A percentile compares a stretch with the other conserved stretches of the same genome.
Conservation (phyloP, 2,329 filamentous ascomycete species). For the Claviceps pusilla region DNA sequence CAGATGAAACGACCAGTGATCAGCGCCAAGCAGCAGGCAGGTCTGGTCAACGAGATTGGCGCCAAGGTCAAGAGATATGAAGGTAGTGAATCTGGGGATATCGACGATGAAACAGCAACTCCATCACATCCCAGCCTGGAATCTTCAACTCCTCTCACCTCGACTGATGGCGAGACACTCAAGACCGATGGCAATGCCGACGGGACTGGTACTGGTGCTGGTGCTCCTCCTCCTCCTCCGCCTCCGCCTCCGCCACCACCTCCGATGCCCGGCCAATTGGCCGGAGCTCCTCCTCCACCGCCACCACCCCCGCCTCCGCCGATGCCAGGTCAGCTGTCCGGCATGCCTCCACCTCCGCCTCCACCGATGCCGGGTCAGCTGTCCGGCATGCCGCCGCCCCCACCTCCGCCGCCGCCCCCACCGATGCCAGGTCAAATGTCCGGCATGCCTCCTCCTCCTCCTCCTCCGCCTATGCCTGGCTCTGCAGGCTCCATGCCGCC, state of each 20-base stretch:
- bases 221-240: constrained; percentile 18
- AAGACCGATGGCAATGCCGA: constrained; percentile 40
- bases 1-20: constrained; percentile 59
- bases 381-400: constrained; percentile 17
- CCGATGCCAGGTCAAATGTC: constrained; percentile 29
- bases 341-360: constrained; percentile 24
- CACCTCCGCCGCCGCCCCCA: constrained; percentile 30
- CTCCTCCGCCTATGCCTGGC: constrained; percentile 26
- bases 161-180: constrained; percentile 43
- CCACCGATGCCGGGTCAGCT: constrained; percentile 31
- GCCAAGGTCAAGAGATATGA: constrained; percentile 61
- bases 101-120: constrained; percentile 51
- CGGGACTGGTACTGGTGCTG: constrained; percentile 23
- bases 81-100: constrained; percentile 57
- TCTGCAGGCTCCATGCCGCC: constrained; percentile 22
- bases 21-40: constrained; percentile 51
- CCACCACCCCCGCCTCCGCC: constrained; percentile 25
- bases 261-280: constrained; percentile 20
- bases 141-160: constrained; percentile 52
- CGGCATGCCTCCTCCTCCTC: constrained; percentile 5
- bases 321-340: constrained; percentile 25
- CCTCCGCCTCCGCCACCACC: constrained; percentile 19
- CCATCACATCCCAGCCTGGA: constrained; percentile 63
- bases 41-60: constrained; percentile 53
- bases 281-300: constrained; percentile 16